These are phyloP conservation scores for Penicillium janthinellum DNA, from an alignment of 2,329 filamentous ascomycete species.

Conservation along the genomic window DNA sequence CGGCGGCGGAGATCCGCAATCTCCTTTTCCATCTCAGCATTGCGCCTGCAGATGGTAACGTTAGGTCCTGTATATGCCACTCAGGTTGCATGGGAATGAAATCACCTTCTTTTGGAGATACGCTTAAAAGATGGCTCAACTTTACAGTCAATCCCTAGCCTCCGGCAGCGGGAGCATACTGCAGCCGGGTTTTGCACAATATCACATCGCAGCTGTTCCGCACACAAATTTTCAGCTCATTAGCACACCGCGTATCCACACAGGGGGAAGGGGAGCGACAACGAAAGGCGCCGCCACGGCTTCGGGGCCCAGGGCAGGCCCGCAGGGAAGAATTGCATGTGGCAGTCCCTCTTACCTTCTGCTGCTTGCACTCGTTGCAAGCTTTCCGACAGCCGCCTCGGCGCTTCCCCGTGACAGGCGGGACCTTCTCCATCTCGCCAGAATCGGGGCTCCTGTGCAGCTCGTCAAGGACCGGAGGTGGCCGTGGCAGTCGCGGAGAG, in stretches of 20 bases:
- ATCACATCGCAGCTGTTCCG: constrained; percentile 62
- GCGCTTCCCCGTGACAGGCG: constrained; percentile 52
- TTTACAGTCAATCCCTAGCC: constrained; percentile 63
- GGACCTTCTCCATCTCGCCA: constrained; percentile 43
- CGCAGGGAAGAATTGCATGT: constrained; percentile 9
- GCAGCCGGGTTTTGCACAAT: constrained; percentile 65
- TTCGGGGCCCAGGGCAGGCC: constrained; percentile 9
- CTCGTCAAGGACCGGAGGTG: constrained; percentile 33
- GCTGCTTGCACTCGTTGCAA: constrained; percentile 69
- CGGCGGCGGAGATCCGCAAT: constrained; percentile 52
- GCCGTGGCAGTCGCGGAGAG: constrained; percentile 37
- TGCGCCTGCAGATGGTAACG: constrained; percentile 48
- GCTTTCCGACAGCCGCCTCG: constrained; percentile 52
- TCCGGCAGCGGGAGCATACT: constrained; percentile 62
- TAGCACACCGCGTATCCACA: constrained; percentile 13
- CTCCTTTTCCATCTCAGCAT: constrained; percentile 64
- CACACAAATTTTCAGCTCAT: constrained; percentile 4
- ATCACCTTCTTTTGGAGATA: constrained; percentile 60
- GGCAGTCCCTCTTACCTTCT: constrained; percentile 55
- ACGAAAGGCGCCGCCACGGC: background rate
- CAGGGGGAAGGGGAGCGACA: background rate
- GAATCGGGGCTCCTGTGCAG: constrained; percentile 36
- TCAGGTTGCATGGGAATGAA: background rate
- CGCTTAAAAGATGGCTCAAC: constrained; percentile 69
- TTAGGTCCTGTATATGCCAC: background rate